Conservation (phyloP, 2,329 filamentous ascomycete species). For the Colletotrichum tanaceti region DNA sequence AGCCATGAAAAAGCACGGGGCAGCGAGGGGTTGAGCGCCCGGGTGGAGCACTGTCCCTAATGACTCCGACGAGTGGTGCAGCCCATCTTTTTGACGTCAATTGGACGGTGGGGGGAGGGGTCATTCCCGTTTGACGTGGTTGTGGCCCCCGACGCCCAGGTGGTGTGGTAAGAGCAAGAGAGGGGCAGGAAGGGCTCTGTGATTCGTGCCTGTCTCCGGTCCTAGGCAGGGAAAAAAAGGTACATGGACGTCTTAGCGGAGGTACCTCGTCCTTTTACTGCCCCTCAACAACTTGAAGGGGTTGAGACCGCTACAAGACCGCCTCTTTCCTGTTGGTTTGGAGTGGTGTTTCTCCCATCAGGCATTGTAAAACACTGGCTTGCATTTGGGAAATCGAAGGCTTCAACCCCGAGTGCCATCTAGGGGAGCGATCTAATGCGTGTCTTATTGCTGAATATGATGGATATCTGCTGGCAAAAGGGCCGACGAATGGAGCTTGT, state of each 20-base stretch:
- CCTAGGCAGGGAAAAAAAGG: background rate
- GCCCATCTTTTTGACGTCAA: constrained; percentile 39
- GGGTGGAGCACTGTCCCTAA: constrained; percentile 13
- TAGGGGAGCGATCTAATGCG: background rate
- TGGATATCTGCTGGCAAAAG: background rate
- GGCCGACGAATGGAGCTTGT: too few species aligned
- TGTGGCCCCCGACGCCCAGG: background rate
- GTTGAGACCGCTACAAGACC: constrained; percentile 15
- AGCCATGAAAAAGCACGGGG: constrained; percentile 19
- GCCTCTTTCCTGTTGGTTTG: background rate
- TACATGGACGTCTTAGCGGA: constrained; percentile 3
- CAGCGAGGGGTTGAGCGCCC: constrained; percentile 14
- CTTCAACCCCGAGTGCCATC: background rate
- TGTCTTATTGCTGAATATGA: background rate
- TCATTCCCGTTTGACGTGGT: constrained; percentile 35
- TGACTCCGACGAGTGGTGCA: constrained; percentile 19
- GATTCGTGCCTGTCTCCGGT: background rate
- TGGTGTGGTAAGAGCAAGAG: constrained; percentile 14
- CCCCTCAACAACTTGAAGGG: constrained; percentile 20
- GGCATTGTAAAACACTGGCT: background rate
- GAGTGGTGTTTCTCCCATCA: constrained; percentile 5
- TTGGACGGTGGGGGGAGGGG: constrained; percentile 38
- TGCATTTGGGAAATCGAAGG: background rate
- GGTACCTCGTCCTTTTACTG: constrained; percentile 15
- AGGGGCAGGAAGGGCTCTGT: constrained; percentile 27